Evolutionary conservation across 352 stramenopile genomes (phyloP).

Genomic region (Pythium vanterpoolii): DNA sequence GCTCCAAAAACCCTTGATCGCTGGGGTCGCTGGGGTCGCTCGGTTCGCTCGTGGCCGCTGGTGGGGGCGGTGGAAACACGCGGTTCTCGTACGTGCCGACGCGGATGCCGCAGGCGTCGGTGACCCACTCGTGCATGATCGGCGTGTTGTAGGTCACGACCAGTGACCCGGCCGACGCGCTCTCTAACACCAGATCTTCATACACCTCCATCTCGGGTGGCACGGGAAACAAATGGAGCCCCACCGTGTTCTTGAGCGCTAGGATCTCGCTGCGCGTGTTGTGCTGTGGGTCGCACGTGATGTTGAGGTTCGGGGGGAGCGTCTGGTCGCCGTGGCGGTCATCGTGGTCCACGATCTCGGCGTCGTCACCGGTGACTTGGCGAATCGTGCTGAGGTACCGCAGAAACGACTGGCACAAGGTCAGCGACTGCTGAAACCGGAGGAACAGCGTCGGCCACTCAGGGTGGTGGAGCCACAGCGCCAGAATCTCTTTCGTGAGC

Average conservation of each 20-base stretch:
- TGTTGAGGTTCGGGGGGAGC: slow-evolving; percentile 45
- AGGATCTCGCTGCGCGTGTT: slow-evolving; percentile 45
- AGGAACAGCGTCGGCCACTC: slow-evolving; percentile 62
- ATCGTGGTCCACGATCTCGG: slow-evolving; percentile 20
- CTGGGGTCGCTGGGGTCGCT: not conserved
- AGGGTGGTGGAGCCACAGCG: slow-evolving; percentile 53
- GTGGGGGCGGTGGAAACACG: slow-evolving; percentile 7
- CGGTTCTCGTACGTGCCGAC: slow-evolving; percentile 53
- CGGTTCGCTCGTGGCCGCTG: not conserved
- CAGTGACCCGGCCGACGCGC: slow-evolving; percentile 45
- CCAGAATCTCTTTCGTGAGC: slow-evolving; percentile 60
- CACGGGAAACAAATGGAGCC: slow-evolving; percentile 63
- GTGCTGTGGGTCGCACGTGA: slow-evolving; percentile 41
- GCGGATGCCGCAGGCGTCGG: slow-evolving; percentile 47
- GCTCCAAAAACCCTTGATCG: slow-evolving; percentile 23
- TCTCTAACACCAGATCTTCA: slow-evolving; percentile 57
- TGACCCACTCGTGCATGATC: slow-evolving; percentile 74
- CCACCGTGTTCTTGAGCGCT: slow-evolving; percentile 57
- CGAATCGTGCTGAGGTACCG: slow-evolving; percentile 41
- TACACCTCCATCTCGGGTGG: slow-evolving; percentile 50
- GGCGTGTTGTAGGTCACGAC: slow-evolving; percentile 66
- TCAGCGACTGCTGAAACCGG: slow-evolving; percentile 46
- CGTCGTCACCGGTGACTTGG: slow-evolving; percentile 25
- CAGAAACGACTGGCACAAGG: slow-evolving; percentile 48
- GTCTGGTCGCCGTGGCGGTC: slow-evolving; percentile 12